Evolutionary conservation across 768 basidiomycete genomes (phyloP).

Genomic region (Mycena galericulata): DNA sequence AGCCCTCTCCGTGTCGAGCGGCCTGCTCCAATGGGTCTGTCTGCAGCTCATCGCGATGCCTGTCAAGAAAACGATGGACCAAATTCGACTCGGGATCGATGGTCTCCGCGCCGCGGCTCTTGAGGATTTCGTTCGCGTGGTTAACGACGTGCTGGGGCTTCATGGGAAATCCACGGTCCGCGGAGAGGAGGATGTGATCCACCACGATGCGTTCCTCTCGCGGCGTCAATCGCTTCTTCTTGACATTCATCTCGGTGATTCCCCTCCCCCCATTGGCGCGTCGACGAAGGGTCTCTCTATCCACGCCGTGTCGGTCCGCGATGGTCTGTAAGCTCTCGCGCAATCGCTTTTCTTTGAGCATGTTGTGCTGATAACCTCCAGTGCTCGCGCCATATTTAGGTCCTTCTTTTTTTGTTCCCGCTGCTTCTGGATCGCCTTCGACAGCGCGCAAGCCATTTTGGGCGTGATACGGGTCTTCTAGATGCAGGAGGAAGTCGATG

Average conservation of each 20-base stretch:
- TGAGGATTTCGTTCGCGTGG: constrained; percentile 44
- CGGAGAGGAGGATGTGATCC: constrained; percentile 41
- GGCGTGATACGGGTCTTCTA: not conserved
- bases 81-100: constrained; percentile 32
- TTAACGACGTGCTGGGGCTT: constrained; percentile 32
- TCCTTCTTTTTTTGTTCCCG: not conserved
- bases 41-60: constrained; percentile 37
- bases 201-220: constrained; percentile 45
- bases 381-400: not conserved
- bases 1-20: constrained; percentile 46
- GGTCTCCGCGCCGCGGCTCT: constrained; percentile 26
- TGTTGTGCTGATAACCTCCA: constrained; percentile 13
- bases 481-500: too few species aligned
- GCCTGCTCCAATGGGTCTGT: constrained; percentile 49
- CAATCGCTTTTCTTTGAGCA: not conserved
- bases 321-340: not conserved
- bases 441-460: constrained; percentile 11
- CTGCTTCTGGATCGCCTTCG: constrained; percentile 1
- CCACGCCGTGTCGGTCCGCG: constrained; percentile 4
- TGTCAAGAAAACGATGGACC: not conserved
- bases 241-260: constrained; percentile 37
- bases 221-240: constrained; percentile 42
- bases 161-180: constrained; percentile 44
- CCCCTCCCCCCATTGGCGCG: constrained; percentile 35
- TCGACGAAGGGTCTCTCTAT: constrained; percentile 26